Evolutionary conservation across 495 filamentous ascomycete species (phyloP), one percentile per base, ranked within the genome.

Genomic region (Penicillium taxi): DNA sequence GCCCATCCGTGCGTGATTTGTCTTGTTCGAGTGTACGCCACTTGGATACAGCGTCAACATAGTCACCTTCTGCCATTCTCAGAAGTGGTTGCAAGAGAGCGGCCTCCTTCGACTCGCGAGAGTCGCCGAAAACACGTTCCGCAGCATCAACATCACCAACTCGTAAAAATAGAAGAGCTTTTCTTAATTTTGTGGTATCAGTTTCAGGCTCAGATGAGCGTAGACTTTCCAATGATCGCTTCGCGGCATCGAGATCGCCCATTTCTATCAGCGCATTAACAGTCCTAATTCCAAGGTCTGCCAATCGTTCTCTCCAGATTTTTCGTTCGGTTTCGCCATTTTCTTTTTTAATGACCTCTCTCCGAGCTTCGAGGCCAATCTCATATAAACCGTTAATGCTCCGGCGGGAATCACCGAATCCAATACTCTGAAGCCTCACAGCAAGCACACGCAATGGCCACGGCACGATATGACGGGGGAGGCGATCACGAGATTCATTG

Each of bases 351-450:
- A 66, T 53, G 11, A 83, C 50, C 19, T 73, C 69, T 1, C 55
- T 56, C 19, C 90, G 64, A 2, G 78, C 84, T 54, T 94, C 87
- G 9, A 81, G 52, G 0, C 79, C 91, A 1, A 98, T 70, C 39
- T 94, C 88, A 52, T 94, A 96, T 51, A 91, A 82, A 15, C 80
- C 80, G 57, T 83, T 85, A 25, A 98, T 78, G n/a, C 80, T 80
- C 34, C 86, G 70, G n/a, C 88, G 72, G 25, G 78, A 71, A 59
- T 96, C 91, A 11, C 77, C 80, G 47, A 85, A 90, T 1, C 82
- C 86, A 24, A 94, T 77, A 9, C 81, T 82, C 48, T 94, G 86
- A 21, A 96, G 69, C 2, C 89, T 69, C 15, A 94, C 81, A 2
- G 76, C 78, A 7, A 96, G 66, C 2, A 94, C 74, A 4, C 90